Conservation (phyloP, 2,329 filamentous ascomycete species). For the Byssochlamys sp. region DNA sequence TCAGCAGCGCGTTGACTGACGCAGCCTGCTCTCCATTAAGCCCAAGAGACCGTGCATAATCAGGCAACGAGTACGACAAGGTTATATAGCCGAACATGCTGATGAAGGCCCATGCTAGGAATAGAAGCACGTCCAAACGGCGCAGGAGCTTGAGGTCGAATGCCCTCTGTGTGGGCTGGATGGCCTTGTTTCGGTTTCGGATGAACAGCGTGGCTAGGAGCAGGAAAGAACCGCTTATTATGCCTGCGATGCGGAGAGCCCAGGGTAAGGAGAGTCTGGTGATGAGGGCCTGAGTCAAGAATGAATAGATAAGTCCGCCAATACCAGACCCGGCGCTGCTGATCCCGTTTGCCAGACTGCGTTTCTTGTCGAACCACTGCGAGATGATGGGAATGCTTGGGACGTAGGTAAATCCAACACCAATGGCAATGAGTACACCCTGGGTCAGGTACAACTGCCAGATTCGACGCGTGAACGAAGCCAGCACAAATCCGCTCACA, state of each 20-base stretch:
- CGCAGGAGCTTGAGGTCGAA: background rate
- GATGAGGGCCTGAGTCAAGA: slow-evolving; percentile 18
- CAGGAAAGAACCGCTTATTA: slow-evolving; percentile 13
- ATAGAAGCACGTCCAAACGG: background rate
- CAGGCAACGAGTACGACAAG: slow-evolving; percentile 39
- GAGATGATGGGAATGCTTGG: slow-evolving; percentile 9
- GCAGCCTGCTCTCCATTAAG: slow-evolving; percentile 31
- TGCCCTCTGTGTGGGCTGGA: slow-evolving; percentile 11
- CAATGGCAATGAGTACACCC: slow-evolving; percentile 12
- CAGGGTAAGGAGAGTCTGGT: slow-evolving; percentile 17
- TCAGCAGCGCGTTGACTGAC: slow-evolving; percentile 35
- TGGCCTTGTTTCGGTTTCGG: slow-evolving; percentile 14
- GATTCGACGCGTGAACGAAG: slow-evolving; percentile 10
- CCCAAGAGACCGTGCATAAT: slow-evolving; percentile 38
- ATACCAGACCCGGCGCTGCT: slow-evolving; percentile 14
- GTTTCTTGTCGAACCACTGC: slow-evolving; percentile 20
- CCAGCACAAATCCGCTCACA: slow-evolving; percentile 10
- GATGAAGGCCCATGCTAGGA: slow-evolving; percentile 21
- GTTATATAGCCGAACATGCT: slow-evolving; percentile 41
- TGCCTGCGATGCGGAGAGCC: slow-evolving; percentile 20
- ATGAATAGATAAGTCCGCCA: slow-evolving; percentile 7
- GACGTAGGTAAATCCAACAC: slow-evolving; percentile 12
- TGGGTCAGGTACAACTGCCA: slow-evolving; percentile 10
- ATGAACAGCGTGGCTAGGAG: slow-evolving; percentile 13
- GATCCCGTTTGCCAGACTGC: slow-evolving; percentile 22